Conservation (phyloP, 495 filamentous ascomycete species). For the Chaetomium tenue region DNA sequence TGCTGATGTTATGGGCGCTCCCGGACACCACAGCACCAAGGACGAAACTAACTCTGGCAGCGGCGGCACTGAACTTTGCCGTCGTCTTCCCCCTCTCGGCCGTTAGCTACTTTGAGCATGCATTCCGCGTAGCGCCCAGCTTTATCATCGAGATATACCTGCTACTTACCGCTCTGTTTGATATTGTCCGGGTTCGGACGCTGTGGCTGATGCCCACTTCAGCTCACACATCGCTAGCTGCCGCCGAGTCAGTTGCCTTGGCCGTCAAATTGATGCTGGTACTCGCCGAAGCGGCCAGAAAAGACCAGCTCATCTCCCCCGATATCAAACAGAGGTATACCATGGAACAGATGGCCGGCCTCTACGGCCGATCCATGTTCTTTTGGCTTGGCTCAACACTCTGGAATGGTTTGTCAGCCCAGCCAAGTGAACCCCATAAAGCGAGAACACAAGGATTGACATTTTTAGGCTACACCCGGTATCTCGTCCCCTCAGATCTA, state of each 20-base stretch:
- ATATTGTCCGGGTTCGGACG: conserved; percentile 8
- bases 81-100: conserved; percentile 2
- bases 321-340: conserved; percentile 9
- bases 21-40: conserved; percentile 12
- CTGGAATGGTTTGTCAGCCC: conserved; percentile 14
- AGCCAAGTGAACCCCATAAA: no score
- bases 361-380: conserved; percentile 18
- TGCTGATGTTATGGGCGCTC: conserved; percentile 16
- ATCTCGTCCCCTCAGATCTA: conserved; percentile 14
- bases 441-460: neutral
- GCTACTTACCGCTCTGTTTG: conserved; percentile 7
- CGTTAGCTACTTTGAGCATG: conserved; percentile 18
- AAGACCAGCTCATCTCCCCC: conserved; percentile 3
- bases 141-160: conserved; percentile 16
- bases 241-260: conserved; percentile 5
- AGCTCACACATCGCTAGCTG: neutral
- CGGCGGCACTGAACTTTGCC: conserved; percentile 16
- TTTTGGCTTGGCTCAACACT: conserved; percentile 14
- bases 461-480: neutral
- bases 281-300: conserved; percentile 4
- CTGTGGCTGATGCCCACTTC: conserved; percentile 15
- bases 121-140: conserved; percentile 10
- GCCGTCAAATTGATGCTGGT: conserved; percentile 1
- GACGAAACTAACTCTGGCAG: conserved; percentile 14
- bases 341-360: conserved; percentile 8